Conservation (phyloP, 768 basidiomycete genomes). For the Lentinula sp. region DNA sequence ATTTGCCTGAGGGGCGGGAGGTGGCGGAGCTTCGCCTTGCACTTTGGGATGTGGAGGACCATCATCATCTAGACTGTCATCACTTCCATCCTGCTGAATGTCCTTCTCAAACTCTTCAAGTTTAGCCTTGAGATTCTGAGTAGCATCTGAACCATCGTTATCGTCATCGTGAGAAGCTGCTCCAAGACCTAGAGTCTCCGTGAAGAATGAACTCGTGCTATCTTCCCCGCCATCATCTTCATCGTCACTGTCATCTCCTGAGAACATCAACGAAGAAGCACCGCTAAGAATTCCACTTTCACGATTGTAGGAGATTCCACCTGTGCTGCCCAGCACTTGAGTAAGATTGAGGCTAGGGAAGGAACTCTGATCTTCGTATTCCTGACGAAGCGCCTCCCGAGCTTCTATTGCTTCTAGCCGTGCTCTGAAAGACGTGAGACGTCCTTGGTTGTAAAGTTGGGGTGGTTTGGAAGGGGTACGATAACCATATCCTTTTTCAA, state of each 20-base stretch:
- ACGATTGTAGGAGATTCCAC: conserved; percentile 64
- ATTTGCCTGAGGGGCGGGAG: conserved; percentile 32
- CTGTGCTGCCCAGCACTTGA: conserved; percentile 46
- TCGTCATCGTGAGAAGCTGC: conserved; percentile 14
- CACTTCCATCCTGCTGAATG: conserved; percentile 22
- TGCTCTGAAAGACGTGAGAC: conserved; percentile 58
- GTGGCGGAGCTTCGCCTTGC: conserved; percentile 41
- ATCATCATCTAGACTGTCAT: conserved; percentile 22
- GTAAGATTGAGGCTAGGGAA: conserved; percentile 40
- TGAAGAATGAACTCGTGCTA: conserved; percentile 38
- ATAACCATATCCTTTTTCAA: conserved; percentile 70
- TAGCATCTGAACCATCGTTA: conserved; percentile 41
- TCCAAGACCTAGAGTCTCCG: conserved; percentile 38
- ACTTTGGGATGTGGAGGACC: conserved; percentile 14
- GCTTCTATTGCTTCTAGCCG: conserved; percentile 41
- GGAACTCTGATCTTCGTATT: conserved; percentile 16
- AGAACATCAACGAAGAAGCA: conserved; percentile 54
- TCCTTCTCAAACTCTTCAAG: conserved; percentile 59
- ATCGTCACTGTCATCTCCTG: conserved; percentile 51
- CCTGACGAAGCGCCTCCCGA: conserved; percentile 25
- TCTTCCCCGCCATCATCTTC: conserved; percentile 11
- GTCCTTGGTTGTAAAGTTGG: conserved; percentile 65
- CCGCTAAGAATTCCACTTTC: conserved; percentile 46
- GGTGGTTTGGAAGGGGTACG: conserved; percentile 71
- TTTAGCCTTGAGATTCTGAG: conserved; percentile 51